Percentiles rank a stretch among this genome's conserved stretches.
phyloP scores from a whole-genome alignment of 2,329 filamentous ascomycete genomes.

The Fusarium irregulare region DNA sequence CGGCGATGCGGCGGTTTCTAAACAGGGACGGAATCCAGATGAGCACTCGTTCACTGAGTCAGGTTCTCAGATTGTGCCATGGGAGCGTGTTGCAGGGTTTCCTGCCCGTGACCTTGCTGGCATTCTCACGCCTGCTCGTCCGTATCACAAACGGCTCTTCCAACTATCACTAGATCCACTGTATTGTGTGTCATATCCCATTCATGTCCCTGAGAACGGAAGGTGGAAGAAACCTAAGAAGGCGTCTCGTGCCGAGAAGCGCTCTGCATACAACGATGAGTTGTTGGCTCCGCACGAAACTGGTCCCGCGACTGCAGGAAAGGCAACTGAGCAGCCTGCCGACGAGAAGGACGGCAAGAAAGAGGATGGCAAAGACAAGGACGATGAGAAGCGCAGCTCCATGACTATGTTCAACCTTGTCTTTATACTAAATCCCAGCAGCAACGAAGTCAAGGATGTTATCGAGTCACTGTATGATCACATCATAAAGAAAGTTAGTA shows the following conservation, averaged over 20 bases:
- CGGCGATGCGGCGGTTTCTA: constrained; percentile 55
- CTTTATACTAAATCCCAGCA: constrained; percentile 86
- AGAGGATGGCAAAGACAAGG: constrained; percentile 50
- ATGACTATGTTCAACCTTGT: constrained; percentile 99
- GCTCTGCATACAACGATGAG: constrained; percentile 52
- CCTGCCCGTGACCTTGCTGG: constrained; percentile 82
- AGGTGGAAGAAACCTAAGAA: constrained; percentile 76
- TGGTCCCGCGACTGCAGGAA: constrained; percentile 40
- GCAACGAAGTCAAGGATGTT: constrained; percentile 79
- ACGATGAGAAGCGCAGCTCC: constrained; percentile 71
- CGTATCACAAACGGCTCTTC: constrained; percentile 84
- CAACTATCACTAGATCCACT: constrained; percentile 84
- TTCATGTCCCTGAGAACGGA: constrained; percentile 83
- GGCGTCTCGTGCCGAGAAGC: constrained; percentile 57
- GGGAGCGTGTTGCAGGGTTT: constrained; percentile 80
- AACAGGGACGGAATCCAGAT: constrained; percentile 63
- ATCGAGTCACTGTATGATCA: constrained; percentile 85
- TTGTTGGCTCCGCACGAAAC: constrained; percentile 46
- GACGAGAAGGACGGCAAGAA: constrained; percentile 46
- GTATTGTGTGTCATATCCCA: constrained; percentile 83
- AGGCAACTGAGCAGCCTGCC: constrained; percentile 45
- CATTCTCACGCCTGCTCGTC: constrained; percentile 78
- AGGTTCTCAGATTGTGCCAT: constrained; percentile 70
- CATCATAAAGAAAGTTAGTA: constrained; percentile 91
- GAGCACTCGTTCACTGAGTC: constrained; percentile 67